These are phyloP conservation scores for Neurospora sp. DNA, from an alignment of 495 filamentous ascomycete genomes.

Conservation along the genomic window DNA sequence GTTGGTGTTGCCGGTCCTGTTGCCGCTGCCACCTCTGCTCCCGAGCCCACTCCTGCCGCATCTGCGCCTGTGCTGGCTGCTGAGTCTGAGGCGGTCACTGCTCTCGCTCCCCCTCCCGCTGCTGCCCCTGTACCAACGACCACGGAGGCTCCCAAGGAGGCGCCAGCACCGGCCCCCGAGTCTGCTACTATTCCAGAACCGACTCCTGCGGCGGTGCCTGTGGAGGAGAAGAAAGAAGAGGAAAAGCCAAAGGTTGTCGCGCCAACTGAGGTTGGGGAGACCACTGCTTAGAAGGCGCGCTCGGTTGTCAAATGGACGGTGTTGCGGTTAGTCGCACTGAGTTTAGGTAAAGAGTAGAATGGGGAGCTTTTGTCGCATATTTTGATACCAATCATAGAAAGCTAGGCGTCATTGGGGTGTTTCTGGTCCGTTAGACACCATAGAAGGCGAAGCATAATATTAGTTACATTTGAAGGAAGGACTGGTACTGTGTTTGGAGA, in stretches of 20 bases:
- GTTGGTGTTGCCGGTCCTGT: constrained; percentile 11
- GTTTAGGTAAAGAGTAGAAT: not conserved
- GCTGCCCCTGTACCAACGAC: not conserved
- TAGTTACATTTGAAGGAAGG: not conserved
- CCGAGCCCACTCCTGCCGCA: not conserved
- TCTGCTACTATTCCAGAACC: not conserved
- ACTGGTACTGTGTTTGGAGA: not conserved
- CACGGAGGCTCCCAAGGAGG: not conserved
- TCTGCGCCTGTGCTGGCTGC: not conserved
- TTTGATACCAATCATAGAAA: not conserved
- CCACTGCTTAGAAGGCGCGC: not conserved
- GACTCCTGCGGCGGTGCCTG: not conserved
- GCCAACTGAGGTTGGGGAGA: not conserved
- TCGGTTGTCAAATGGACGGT: not conserved
- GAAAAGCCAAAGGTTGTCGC: not conserved
- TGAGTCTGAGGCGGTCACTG: not conserved
- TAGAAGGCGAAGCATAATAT: not conserved
- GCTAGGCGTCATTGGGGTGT: not conserved
- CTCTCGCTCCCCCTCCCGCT: not conserved
- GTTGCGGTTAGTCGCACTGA: not conserved
- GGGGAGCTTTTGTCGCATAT: not conserved
- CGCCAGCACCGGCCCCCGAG: not conserved
- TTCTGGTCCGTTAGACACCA: not conserved
- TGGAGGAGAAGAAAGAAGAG: not conserved
- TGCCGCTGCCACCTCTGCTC: not conserved